These are phyloP conservation scores for Tolypocladium guangdongense DNA, from an alignment of 2,329 filamentous ascomycete species.

Conservation along the genomic window DNA sequence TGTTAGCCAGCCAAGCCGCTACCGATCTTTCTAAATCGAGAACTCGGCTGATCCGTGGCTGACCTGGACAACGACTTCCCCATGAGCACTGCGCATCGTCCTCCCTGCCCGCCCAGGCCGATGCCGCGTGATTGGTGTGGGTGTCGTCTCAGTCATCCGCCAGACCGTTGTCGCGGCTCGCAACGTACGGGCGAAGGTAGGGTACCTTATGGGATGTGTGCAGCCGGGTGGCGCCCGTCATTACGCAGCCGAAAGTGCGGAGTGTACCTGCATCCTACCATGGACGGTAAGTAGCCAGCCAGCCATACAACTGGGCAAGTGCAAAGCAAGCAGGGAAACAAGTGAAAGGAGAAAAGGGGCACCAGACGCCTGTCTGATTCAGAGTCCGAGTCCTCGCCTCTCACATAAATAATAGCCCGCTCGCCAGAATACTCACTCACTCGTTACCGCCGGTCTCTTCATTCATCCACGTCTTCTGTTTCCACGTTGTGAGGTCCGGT, in stretches of 20 bases:
- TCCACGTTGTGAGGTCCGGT: background rate
- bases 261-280: background rate
- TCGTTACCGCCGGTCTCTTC: background rate
- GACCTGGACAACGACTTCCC: background rate
- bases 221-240: conserved; percentile 1
- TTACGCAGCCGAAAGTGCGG: background rate
- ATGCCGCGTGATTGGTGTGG: conserved; percentile 1
- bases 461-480: background rate
- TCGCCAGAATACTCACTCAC: background rate
- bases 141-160: background rate
- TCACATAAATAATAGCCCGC: background rate
- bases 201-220: background rate
- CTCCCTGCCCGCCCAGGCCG: background rate
- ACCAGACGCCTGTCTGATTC: background rate
- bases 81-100: background rate
- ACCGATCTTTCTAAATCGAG: background rate
- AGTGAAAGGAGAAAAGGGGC: background rate
- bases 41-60: background rate
- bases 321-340: conserved; percentile 1
- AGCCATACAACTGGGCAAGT: background rate
- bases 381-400: background rate
- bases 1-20: background rate
- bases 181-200: background rate
- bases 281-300: background rate
- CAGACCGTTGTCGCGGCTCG: conserved; percentile 1